phyloP scores from a whole-genome alignment of 129 eudicot species.

The Centaurea solstitialis region DNA sequence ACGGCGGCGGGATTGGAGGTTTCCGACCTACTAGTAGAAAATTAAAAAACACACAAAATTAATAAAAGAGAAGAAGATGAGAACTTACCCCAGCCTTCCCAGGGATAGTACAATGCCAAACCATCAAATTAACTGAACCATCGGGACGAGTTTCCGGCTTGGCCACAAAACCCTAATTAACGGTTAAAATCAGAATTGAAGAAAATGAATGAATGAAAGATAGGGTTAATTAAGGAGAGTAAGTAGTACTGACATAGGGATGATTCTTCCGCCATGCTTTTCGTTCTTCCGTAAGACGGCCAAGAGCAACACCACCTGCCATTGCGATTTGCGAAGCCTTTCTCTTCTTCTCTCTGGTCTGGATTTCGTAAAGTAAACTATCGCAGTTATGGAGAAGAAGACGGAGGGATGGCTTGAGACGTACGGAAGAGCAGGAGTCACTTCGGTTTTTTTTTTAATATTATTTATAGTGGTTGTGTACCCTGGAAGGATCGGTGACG shows the following conservation, averaged over 20 bases:
- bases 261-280: conserved; percentile 33
- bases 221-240: background rate
- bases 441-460: background rate
- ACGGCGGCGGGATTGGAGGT: background rate
- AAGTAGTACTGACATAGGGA: conserved; percentile 14
- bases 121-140: conserved; percentile 54
- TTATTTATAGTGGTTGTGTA: background rate
- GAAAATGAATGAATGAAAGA: background rate
- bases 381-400: background rate
- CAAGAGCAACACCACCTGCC: conserved; percentile 26
- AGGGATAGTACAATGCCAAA: conserved; percentile 62
- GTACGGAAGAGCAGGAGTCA: background rate
- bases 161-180: conserved; percentile 25
- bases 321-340: background rate
- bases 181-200: background rate
- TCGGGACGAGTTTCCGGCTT: conserved; percentile 41
- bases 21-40: background rate
- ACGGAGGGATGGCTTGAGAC: background rate
- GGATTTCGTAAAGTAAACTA: background rate
- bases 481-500: background rate
- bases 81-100: conserved; percentile 50
- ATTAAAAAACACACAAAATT: background rate
- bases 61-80: background rate
- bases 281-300: conserved; percentile 29
- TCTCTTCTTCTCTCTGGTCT: too few species aligned